Evolutionary conservation across 768 basidiomycete genomes (phyloP), one percentile per base, ranked within the genome.

Genomic region (Psilocybe cubensis): DNA sequence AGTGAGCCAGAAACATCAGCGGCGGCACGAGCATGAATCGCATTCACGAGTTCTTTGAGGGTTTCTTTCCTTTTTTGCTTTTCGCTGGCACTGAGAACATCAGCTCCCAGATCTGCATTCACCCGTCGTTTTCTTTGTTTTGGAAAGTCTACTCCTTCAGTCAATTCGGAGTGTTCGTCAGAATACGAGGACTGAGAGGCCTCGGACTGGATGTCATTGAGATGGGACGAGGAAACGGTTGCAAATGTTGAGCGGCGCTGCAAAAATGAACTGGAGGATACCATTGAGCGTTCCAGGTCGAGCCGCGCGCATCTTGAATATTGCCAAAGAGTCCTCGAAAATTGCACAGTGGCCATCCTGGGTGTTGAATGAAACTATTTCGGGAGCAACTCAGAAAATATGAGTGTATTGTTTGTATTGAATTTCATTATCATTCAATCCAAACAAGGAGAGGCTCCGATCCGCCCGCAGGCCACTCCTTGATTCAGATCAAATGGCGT

Each of bases 331-430:
- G 24, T 18, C 33, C 45, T 27, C 25, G 44, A 28, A 17, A 60
- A 12, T 17, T 49, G 59, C 41, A 38, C 17, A 27, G 35, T 42
- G n/a, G 59, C 44, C 59, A 63, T 59, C 21, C 25, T 38, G 14
- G 12, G 17, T 57, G 51, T 18, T 24, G 27, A 38, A 18, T n/a
- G 10, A n/a, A 17, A 38, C 14, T 38, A 17, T 38, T 48, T 48
- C 28, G 14, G 46, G 28, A 48, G 11, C 48, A 31, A 31, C 33
- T 8, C 17, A 1, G 25, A 2, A 25, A 46, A 44, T 21, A 21
- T 14, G 14, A 38, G 35, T n/a, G 7, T n/a, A 0, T 6, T 38
- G 0, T 38, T 38, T 38, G 8, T n/a, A 14, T 14, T 9, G 14
- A 38, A 4, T 3, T 38, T 4, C n/a, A 38, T 38, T 38, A n/a